These are phyloP conservation scores for Aspergillus sp. DNA, from an alignment of 2,329 filamentous ascomycete genomes.

Conservation along the genomic window DNA sequence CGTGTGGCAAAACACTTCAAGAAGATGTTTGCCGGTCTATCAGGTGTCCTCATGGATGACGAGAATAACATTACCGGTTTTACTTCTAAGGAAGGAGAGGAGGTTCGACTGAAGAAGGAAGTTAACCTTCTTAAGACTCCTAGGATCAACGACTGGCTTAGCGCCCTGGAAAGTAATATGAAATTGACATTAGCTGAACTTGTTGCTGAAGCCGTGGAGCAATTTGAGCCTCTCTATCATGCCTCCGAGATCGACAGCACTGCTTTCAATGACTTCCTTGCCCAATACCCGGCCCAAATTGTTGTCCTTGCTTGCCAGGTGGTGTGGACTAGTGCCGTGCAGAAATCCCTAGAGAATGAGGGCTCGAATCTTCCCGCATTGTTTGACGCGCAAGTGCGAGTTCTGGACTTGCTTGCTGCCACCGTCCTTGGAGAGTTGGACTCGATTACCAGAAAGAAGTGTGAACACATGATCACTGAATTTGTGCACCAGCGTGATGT, in stretches of 20 bases:
- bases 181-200: constrained; percentile 90
- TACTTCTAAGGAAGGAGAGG: constrained; percentile 92
- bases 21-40: constrained; percentile 99
- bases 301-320: constrained; percentile 92
- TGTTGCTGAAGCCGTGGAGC: constrained; percentile 78
- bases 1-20: constrained; percentile 98
- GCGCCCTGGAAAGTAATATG: constrained; percentile 87
- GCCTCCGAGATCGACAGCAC: constrained; percentile 67
- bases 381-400: constrained; percentile 78
- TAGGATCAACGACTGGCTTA: constrained; percentile 98
- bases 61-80: constrained; percentile 87
- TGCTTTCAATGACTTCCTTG: constrained; percentile 77
- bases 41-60: constrained; percentile 86
- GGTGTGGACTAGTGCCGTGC: constrained; percentile 87
- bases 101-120: constrained; percentile 81
- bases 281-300: constrained; percentile 84
- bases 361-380: constrained; percentile 68
- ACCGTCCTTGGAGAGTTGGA: constrained; percentile 89
- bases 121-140: constrained; percentile 92
- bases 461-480: constrained; percentile 97
- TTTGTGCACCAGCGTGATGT: constrained; percentile 96
- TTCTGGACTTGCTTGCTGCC: constrained; percentile 80
- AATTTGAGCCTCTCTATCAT: constrained; percentile 76
- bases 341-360: constrained; percentile 70
- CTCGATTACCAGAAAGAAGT: constrained; percentile 87